These are phyloP conservation scores for Bauhinia variegata DNA, from an alignment of 306 rosid species.

Conservation along the genomic window DNA sequence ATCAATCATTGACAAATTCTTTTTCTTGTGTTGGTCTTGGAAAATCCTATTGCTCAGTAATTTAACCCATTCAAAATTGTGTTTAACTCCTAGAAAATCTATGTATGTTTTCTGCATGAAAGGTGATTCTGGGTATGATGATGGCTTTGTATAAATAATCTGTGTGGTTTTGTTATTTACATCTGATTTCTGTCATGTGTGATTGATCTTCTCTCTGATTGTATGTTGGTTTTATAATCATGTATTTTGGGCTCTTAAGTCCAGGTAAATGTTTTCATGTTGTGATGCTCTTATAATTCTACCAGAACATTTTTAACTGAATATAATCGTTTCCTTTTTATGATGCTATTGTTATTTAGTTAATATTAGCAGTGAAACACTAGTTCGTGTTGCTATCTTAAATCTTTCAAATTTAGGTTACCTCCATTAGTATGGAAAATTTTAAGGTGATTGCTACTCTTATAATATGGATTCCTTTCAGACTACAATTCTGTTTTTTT, in stretches of 20 bases:
- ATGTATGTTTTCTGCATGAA: too few species aligned
- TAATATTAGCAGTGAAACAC: conserved; percentile 8
- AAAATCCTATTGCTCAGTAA: background rate
- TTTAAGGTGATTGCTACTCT: conserved; percentile 6
- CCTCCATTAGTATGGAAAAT: conserved; percentile 1
- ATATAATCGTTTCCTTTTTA: conserved; percentile 3
- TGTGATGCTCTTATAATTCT: background rate
- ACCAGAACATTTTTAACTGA: background rate
- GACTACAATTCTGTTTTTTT: background rate
- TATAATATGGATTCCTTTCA: background rate
- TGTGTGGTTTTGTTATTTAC: conserved; percentile 1
- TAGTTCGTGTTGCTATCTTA: background rate
- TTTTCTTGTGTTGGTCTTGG: background rate
- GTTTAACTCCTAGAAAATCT: background rate
- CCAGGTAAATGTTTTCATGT: background rate
- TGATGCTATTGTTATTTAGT: conserved; percentile 7
- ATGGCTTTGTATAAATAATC: background rate
- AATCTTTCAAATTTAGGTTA: conserved; percentile 4
- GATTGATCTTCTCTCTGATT: background rate
- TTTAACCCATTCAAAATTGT: background rate
- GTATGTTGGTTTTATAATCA: conserved; percentile 3
- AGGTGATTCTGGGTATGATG: background rate
- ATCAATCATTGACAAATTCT: background rate
- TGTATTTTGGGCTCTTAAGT: background rate
- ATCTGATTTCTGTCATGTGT: conserved; percentile 4